Percentiles rank a stretch among this genome's conserved stretches.
phyloP scores from a whole-genome alignment of 768 basidiomycete genomes.

The Gyrodon lividus region DNA sequence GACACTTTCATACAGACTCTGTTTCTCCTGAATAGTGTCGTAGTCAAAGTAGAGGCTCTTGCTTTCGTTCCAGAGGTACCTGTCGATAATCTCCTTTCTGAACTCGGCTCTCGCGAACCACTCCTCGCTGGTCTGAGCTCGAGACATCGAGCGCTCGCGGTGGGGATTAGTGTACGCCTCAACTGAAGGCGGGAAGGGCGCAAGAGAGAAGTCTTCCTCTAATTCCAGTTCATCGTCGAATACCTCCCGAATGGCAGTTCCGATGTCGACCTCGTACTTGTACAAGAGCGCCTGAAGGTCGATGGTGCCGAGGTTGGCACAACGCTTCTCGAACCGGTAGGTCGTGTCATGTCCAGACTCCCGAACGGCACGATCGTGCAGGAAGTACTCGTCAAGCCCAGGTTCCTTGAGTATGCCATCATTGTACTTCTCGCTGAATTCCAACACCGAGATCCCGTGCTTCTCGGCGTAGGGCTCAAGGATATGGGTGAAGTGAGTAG shows the following conservation, averaged over 20 bases:
- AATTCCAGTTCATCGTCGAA: slow-evolving; percentile 91
- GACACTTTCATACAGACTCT: slow-evolving; percentile 95
- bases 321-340: slow-evolving; percentile 96
- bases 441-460: slow-evolving; percentile 88
- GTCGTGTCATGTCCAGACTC: slow-evolving; percentile 97
- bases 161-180: slow-evolving; percentile 64
- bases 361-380: slow-evolving; percentile 94
- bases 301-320: slow-evolving; percentile 94
- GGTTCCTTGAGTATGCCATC: slow-evolving; percentile 81
- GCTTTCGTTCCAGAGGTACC: slow-evolving; percentile 95
- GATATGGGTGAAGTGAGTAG: slow-evolving; percentile 96
- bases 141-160: slow-evolving; percentile 56
- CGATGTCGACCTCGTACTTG: slow-evolving; percentile 99
- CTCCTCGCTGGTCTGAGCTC: slow-evolving; percentile 75
- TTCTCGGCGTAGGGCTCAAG: slow-evolving; percentile 93
- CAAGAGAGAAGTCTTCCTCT: slow-evolving; percentile 87
- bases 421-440: slow-evolving; percentile 97
- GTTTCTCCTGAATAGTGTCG: slow-evolving; percentile 87
- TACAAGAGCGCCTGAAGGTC: slow-evolving; percentile 94
- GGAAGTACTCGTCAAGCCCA: slow-evolving; percentile 92
- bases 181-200: slow-evolving; percentile 86
- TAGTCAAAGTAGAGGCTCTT: slow-evolving; percentile 95
- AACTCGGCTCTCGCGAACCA: slow-evolving; percentile 92
- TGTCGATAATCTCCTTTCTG: slow-evolving; percentile 83
- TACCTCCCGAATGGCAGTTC: slow-evolving; percentile 93